Evolutionary conservation across 2,329 filamentous ascomycete genomes (phyloP).

Genomic region (Fusarium beomiforme): DNA sequence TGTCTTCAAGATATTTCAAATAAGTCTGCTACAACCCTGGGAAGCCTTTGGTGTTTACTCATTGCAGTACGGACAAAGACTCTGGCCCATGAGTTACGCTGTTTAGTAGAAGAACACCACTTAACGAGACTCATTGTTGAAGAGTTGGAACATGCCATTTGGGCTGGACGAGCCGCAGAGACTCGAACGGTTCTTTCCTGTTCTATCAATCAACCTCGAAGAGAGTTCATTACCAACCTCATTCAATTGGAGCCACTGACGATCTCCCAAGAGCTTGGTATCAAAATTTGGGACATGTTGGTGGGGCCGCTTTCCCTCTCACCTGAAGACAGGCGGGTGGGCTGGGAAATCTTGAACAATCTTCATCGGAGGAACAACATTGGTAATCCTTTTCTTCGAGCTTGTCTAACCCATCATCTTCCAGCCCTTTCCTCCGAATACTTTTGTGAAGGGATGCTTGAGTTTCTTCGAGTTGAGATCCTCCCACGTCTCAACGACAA

Average conservation of each 20-base stretch:
- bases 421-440: constrained; percentile 65
- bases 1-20: constrained; percentile 76
- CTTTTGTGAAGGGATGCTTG: constrained; percentile 69
- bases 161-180: constrained; percentile 45
- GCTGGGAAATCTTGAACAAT: constrained; percentile 74
- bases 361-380: constrained; percentile 53
- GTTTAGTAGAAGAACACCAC: constrained; percentile 69
- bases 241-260: constrained; percentile 69
- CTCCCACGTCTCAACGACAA: constrained; percentile 57
- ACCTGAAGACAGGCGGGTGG: constrained; percentile 68
- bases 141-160: constrained; percentile 68
- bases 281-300: constrained; percentile 76
- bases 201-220: constrained; percentile 61
- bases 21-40: constrained; percentile 72
- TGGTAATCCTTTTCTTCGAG: constrained; percentile 64
- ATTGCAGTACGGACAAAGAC: constrained; percentile 57
- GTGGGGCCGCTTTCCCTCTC: constrained; percentile 72
- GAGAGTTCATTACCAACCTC: constrained; percentile 66
- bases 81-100: constrained; percentile 61
- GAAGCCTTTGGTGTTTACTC: constrained; percentile 75
- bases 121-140: constrained; percentile 70
- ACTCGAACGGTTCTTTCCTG: constrained; percentile 59
- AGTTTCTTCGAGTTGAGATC: constrained; percentile 68
- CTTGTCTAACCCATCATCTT: constrained; percentile 66
- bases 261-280: constrained; percentile 70